Conservation (phyloP, 352 stramenopile species). For the Phytopythium ostracodes region DNA sequence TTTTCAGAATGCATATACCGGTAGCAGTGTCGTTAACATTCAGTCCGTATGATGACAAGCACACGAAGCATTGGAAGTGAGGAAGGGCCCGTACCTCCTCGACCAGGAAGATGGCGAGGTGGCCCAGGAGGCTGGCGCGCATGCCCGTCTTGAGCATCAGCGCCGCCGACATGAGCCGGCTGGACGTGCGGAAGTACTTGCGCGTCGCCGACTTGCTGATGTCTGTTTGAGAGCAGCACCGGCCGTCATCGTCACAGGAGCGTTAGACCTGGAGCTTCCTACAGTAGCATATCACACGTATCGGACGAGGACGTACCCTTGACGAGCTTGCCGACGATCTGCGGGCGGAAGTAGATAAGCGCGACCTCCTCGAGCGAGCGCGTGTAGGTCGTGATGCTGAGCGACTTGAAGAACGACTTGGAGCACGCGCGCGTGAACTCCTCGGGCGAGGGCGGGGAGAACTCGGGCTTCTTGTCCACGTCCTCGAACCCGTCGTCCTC, state of each 20-base stretch:
- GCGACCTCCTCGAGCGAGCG: slow-evolving; percentile 70
- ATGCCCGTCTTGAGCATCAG: slow-evolving; percentile 81
- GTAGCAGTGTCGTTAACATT: not conserved
- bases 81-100: slow-evolving; percentile 50
- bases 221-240: slow-evolving; percentile 22
- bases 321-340: slow-evolving; percentile 71
- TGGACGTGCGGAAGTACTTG: slow-evolving; percentile 72
- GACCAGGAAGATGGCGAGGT: slow-evolving; percentile 80
- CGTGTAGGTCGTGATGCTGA: slow-evolving; percentile 79
- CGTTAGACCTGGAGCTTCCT: slow-evolving; percentile 3
- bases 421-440: slow-evolving; percentile 51
- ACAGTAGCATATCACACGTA: too few species aligned
- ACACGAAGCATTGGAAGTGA: too few species aligned
- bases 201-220: slow-evolving; percentile 70
- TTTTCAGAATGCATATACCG: not conserved
- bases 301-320: slow-evolving; percentile 78
- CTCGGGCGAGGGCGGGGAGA: slow-evolving; percentile 42
- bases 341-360: slow-evolving; percentile 46
- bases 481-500: slow-evolving; percentile 34
- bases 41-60: not conserved
- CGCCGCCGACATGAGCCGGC: slow-evolving; percentile 37
- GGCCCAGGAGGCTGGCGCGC: slow-evolving; percentile 64
- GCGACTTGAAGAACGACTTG: slow-evolving; percentile 71
- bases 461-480: slow-evolving; percentile 41
- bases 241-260: not conserved